phyloP scores from a whole-genome alignment of 768 basidiomycete genomes.

The Lentinula boryana region DNA sequence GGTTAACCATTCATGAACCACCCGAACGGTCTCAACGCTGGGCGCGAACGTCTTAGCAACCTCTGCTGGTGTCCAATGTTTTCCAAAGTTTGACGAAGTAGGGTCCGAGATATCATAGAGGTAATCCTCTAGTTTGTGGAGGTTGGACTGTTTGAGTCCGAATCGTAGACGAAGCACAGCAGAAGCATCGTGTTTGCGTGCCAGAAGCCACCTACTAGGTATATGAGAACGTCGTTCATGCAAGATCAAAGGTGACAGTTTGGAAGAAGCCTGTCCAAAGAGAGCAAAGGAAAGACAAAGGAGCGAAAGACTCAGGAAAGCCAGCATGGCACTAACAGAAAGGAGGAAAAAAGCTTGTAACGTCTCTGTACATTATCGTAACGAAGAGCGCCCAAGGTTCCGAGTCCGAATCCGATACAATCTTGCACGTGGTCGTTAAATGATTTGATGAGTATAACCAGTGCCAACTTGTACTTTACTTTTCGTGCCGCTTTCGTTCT shows the following conservation, averaged over 20 bases:
- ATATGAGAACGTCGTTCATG: constrained; percentile 32
- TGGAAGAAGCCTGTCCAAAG: background rate
- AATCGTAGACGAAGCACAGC: constrained; percentile 36
- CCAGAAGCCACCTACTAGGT: constrained; percentile 25
- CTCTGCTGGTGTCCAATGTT: constrained; percentile 36
- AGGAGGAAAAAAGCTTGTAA: background rate
- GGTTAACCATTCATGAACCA: constrained; percentile 35
- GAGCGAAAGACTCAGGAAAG: background rate
- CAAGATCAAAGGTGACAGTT: constrained; percentile 15
- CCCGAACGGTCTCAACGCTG: constrained; percentile 24
- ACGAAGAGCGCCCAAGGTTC: background rate
- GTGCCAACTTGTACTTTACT: too few species aligned
- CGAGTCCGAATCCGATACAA: background rate
- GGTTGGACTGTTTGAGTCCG: constrained; percentile 36
- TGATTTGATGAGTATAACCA: too few species aligned
- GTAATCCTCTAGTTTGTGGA: constrained; percentile 31
- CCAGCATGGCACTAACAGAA: background rate
- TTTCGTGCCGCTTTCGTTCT: too few species aligned
- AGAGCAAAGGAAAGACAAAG: constrained; percentile 6
- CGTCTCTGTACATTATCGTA: background rate
- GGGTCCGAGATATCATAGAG: constrained; percentile 39
- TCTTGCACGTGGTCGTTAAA: background rate
- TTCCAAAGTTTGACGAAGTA: constrained; percentile 35
- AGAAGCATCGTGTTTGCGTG: constrained; percentile 23
- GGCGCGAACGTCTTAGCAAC: constrained; percentile 40